Evolutionary conservation across 2,329 filamentous ascomycete genomes (phyloP).

Genomic region (Xylaria polymorpha): DNA sequence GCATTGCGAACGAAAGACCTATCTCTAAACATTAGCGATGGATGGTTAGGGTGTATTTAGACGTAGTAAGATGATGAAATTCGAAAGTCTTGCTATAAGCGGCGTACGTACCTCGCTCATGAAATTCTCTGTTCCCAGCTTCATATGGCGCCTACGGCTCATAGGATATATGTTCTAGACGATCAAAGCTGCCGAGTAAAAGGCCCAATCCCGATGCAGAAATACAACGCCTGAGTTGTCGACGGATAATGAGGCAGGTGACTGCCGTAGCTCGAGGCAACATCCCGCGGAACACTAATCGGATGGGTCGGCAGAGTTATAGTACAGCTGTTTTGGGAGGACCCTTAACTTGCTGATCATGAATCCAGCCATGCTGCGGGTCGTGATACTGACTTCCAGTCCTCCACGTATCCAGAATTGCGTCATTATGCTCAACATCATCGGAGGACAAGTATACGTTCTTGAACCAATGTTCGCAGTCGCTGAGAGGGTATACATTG

Average conservation of each 20-base stretch:
- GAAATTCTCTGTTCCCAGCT: too few relatives aligned
- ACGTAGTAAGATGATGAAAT: not conserved
- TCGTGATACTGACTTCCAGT: slow-evolving; percentile 43
- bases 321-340: slow-evolving; percentile 43
- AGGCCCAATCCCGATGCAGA: slow-evolving; percentile 19
- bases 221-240: slow-evolving; percentile 50
- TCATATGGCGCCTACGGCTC: too few relatives aligned
- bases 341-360: slow-evolving; percentile 43
- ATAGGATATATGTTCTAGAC: slow-evolving; percentile 50
- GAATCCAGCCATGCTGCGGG: slow-evolving; percentile 48
- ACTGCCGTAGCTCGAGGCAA: slow-evolving; percentile 47
- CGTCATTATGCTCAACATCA: slow-evolving; percentile 38
- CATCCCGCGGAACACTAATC: slow-evolving; percentile 8
- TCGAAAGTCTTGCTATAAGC: slow-evolving; percentile 37
- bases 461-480: slow-evolving; percentile 52
- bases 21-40: too few relatives aligned
- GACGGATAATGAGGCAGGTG: slow-evolving; percentile 50
- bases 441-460: slow-evolving; percentile 45
- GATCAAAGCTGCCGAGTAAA: slow-evolving; percentile 44
- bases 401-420: slow-evolving; percentile 14
- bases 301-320: slow-evolving; percentile 45
- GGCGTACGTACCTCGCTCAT: too few relatives aligned
- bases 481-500: slow-evolving; percentile 51
- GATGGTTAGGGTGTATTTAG: slow-evolving; percentile 5
- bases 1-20: not conserved